A percentile compares a stretch with the other conserved stretches of the same genome.
Conservation (phyloP, 148 eudicot genomes). For the Rhododendron ferrugineum region DNA sequence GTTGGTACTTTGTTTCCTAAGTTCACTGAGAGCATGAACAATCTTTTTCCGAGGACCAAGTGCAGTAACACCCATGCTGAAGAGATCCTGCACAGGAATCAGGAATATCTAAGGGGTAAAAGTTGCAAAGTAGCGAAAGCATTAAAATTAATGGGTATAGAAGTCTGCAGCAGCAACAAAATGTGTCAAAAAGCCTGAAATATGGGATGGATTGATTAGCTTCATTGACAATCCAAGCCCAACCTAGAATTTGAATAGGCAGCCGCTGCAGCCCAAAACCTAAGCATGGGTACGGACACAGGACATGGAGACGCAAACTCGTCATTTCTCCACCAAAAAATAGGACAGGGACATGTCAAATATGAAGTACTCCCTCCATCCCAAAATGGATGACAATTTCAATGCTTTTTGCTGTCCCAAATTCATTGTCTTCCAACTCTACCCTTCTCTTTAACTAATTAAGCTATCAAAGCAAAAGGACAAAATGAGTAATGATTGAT, state of each 20-base stretch:
- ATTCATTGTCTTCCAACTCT: neutral
- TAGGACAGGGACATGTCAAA: neutral
- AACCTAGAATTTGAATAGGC: constrained; percentile 1
- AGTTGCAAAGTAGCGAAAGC: neutral
- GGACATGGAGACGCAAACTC: neutral
- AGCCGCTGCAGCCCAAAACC: neutral
- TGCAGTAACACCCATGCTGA: constrained; percentile 72
- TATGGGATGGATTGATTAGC: no score
- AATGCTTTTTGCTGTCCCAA: neutral
- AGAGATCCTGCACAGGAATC: constrained; percentile 55
- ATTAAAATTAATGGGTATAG: neutral
- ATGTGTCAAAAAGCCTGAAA: neutral
- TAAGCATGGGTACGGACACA: neutral
- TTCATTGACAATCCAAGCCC: neutral
- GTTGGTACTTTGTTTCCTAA: constrained; percentile 33
- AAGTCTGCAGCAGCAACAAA: neutral
- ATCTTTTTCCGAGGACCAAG: constrained; percentile 95
- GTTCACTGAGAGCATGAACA: constrained; percentile 57
- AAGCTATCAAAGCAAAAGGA: neutral
- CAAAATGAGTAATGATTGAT: neutral
- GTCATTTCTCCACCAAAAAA: neutral
- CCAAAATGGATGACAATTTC: neutral
- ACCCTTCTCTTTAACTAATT: neutral
- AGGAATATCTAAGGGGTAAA: neutral
- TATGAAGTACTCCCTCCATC: neutral